Base-by-base conservation (phyloP, 176 grass and related monocot species). In the Bonia amplexicaulis region DNA sequence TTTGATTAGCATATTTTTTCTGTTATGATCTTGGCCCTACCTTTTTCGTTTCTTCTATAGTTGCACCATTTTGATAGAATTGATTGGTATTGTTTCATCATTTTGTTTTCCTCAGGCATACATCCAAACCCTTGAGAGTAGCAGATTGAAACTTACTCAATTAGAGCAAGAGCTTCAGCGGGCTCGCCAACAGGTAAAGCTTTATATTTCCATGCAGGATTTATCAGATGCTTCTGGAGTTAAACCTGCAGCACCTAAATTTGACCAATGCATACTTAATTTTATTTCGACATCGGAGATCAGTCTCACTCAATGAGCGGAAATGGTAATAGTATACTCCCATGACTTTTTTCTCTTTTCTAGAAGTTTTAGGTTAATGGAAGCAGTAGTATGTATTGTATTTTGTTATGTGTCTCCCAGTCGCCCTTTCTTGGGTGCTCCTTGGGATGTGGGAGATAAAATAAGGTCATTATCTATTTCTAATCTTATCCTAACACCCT, bases 81-180 rank as follows among this genome's bases (percentile, higher is more conserved):
- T 75, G 31, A 41, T 66, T 85, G 66, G 66, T 20, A 66, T 57
- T 16, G 4, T 83, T 85, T 80, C 68, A 79, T 49, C 31, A 68
- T 68, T 68, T 52, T 87, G 19, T 86, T 83, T 87, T 74, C 23
- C 27, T 74, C 84, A 98, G 96, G 96, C 89, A 75, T 98, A 98
- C 79, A 89, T 98, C 16, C 96, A 98, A 90, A 94, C 95, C 82
- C 84, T 98, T 86, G 96, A 98, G 83, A 98, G 80, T 87, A 98
- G 96, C 77, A 91, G 91, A 80, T 63, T 98, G 77, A 98, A 98
- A 87, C 96, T 98, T 88, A 93, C 85, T 73, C 89, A 98, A 77
- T 78, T 98, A 85, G 96, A 98, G 85, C 93, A 95, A 82, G 89
- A 98, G 77, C 87, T 95, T 88, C 96, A 93, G 72, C 85, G 63